Conservation (phyloP, 1,139 yeast species). For the Candida sp. region DNA sequence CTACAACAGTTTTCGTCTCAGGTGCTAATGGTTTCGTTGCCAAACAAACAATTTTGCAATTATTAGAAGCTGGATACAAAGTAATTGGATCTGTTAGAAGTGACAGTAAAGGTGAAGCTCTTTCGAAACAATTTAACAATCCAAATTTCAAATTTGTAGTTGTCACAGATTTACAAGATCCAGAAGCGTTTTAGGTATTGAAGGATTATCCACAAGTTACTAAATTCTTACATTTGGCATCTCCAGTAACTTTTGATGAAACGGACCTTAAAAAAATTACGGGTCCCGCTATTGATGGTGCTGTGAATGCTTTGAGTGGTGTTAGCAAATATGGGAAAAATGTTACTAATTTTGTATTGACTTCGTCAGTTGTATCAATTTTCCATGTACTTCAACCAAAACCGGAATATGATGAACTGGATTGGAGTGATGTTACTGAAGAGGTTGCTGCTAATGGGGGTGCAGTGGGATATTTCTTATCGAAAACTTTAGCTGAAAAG, state of each 20-base stretch:
- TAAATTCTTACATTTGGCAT: constrained; percentile 47
- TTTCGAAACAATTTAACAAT: constrained; percentile 10
- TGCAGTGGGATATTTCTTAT: background rate
- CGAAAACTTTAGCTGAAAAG: constrained; percentile 31
- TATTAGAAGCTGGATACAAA: constrained; percentile 33
- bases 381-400: constrained; percentile 10
- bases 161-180: constrained; percentile 46
- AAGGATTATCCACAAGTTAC: constrained; percentile 43
- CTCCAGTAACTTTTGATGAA: constrained; percentile 23
- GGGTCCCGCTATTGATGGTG: constrained; percentile 31
- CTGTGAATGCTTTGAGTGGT: constrained; percentile 22
- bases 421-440: background rate
- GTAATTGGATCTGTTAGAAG: constrained; percentile 62
- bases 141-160: constrained; percentile 38
- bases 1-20: constrained; percentile 20
- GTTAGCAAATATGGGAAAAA: constrained; percentile 18
- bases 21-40: constrained; percentile 39
- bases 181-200: constrained; percentile 48
- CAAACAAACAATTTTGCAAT: constrained; percentile 23
- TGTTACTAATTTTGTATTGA: constrained; percentile 17
- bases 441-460: background rate
- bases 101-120: constrained; percentile 41
- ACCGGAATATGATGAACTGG: background rate
- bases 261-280: constrained; percentile 25
- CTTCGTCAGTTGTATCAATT: constrained; percentile 20